Evolutionary conservation across 2,329 filamentous ascomycete genomes (phyloP).

Genomic region (Eutypella sp.): DNA sequence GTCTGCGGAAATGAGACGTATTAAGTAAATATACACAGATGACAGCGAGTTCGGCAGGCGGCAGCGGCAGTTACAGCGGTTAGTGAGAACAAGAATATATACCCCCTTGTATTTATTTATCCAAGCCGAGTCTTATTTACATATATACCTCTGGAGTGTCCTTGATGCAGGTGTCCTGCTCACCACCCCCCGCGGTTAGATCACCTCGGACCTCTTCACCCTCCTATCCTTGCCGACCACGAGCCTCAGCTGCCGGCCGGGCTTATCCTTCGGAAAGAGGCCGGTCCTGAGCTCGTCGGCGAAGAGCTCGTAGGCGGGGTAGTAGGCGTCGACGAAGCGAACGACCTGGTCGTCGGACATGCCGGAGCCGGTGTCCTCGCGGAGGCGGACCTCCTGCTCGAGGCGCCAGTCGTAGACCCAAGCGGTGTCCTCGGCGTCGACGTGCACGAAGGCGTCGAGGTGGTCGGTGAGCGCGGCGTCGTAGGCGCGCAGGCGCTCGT

Average conservation of each 20-base stretch:
- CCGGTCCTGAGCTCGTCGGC: conserved; percentile 54
- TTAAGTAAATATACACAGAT: too few species aligned
- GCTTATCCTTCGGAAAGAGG: conserved; percentile 42
- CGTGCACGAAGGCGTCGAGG: conserved; percentile 52
- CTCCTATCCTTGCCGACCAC: conserved; percentile 56
- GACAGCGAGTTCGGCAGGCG: too few species aligned
- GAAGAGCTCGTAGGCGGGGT: conserved; percentile 68
- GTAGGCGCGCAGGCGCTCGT: conserved; percentile 42
- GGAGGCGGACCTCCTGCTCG: conserved; percentile 72
- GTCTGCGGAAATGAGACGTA: too few species aligned
- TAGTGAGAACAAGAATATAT: too few species aligned
- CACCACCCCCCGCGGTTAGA: conserved; percentile 29
- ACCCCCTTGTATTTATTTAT: too few species aligned
- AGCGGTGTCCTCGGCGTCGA: conserved; percentile 64
- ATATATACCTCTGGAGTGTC: background rate
- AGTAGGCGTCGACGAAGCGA: conserved; percentile 66
- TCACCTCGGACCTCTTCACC: conserved; percentile 50
- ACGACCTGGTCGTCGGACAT: conserved; percentile 81
- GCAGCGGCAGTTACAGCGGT: too few species aligned
- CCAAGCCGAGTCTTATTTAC: too few species aligned
- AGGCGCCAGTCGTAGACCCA: conserved; percentile 83
- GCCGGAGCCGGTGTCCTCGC: conserved; percentile 61
- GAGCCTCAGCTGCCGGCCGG: conserved; percentile 55
- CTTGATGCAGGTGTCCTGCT: background rate
- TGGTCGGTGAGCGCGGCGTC: conserved; percentile 40